Evolutionary conservation across 768 basidiomycete genomes (phyloP).

Genomic region (Asterophora lycoperdoides): DNA sequence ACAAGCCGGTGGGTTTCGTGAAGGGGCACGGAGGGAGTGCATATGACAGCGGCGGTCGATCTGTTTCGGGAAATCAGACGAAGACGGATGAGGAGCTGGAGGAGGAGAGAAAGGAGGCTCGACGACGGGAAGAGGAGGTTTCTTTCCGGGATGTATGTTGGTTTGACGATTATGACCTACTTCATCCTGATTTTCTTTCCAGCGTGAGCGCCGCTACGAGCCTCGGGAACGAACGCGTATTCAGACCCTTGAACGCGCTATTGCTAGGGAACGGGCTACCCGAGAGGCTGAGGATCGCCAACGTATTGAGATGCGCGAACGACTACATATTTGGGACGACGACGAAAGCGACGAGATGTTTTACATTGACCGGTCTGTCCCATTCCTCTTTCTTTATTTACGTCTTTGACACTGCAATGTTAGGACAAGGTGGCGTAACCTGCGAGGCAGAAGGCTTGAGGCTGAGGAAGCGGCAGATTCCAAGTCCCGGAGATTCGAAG

Average conservation of each 20-base stretch:
- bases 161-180: not conserved
- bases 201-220: conserved; percentile 96
- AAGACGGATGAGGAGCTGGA: conserved; percentile 92
- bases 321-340: conserved; percentile 87
- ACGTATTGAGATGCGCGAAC: conserved; percentile 70
- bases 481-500: conserved; percentile 77
- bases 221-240: conserved; percentile 83
- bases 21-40: conserved; percentile 43
- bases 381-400: not conserved
- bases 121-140: conserved; percentile 74
- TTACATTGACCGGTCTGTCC: conserved; percentile 79
- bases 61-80: conserved; percentile 30
- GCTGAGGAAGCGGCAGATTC: conserved; percentile 83
- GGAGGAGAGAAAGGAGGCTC: conserved; percentile 68
- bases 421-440: conserved; percentile 82
- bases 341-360: conserved; percentile 92
- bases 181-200: not conserved
- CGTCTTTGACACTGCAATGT: not conserved
- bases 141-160: conserved; percentile 81
- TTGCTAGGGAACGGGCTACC: conserved; percentile 65
- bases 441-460: conserved; percentile 64
- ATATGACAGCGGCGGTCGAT: conserved; percentile 33
- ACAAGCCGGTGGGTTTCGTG: conserved; percentile 81
- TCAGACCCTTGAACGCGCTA: conserved; percentile 67
- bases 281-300: conserved; percentile 80